These are phyloP conservation scores for Penicillium alfredii DNA, from an alignment of 495 filamentous ascomycete species.

Conservation along the genomic window DNA sequence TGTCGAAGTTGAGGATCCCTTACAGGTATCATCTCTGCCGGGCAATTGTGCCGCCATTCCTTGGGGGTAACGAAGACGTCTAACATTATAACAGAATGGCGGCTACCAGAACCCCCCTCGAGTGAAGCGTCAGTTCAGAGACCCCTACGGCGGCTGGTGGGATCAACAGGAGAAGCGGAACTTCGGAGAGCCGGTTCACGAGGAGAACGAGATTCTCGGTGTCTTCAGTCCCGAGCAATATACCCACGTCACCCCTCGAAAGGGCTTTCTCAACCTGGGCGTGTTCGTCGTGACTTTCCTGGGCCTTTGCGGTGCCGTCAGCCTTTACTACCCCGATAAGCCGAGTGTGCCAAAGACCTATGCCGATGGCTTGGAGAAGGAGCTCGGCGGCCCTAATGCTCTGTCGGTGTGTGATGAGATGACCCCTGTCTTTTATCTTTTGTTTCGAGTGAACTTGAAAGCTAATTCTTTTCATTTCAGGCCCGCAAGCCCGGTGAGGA, in stretches of 20 bases:
- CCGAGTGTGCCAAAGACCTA: constrained; percentile 71
- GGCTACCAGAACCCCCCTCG: constrained; percentile 83
- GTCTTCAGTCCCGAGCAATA: constrained; percentile 88
- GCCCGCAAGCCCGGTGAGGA: constrained; percentile 40
- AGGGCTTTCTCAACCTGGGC: constrained; percentile 67
- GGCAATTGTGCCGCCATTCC: constrained; percentile 3
- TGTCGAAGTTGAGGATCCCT: constrained; percentile 65
- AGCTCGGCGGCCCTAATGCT: constrained; percentile 67
- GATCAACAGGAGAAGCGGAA: constrained; percentile 95
- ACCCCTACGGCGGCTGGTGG: constrained; percentile 95
- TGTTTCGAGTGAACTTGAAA: too few relatives aligned
- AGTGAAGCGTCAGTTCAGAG: constrained; percentile 80
- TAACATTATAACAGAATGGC: constrained; percentile 61
- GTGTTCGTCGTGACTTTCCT: constrained; percentile 65
- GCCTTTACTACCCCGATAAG: constrained; percentile 78
- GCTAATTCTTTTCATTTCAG: too few relatives aligned
- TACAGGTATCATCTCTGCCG: constrained; percentile 54
- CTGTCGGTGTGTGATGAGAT: constrained; percentile 28
- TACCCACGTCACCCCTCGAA: constrained; percentile 68
- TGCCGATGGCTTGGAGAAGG: constrained; percentile 74
- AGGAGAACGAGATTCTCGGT: constrained; percentile 93
- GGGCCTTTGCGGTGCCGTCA: constrained; percentile 64
- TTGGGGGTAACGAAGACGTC: constrained; percentile 1
- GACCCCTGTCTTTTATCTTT: too few relatives aligned
- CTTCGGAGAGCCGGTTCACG: constrained; percentile 91